Base-by-base conservation (phyloP, 345 rosid genomes). In the Hibiscus mutabilis region DNA sequence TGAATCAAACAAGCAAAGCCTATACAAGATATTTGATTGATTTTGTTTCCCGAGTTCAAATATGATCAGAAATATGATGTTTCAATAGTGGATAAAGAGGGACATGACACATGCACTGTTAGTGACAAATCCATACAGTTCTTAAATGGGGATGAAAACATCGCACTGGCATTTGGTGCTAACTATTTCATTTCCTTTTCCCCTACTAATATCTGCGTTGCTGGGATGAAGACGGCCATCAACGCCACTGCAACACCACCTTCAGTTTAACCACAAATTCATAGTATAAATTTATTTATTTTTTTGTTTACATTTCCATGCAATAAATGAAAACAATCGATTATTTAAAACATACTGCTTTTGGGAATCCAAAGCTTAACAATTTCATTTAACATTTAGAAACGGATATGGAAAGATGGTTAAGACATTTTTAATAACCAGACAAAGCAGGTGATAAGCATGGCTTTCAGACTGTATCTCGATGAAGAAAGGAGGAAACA, bases 221-320 rank as follows among this genome's bases (percentile, higher is more conserved):
- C 3, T 18, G 61, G 64, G 1, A 0, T 70, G 73, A 56, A 56
- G 64, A 37, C 37, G 73, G 64, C 64, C 64, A 56, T 56, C 51
- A 13, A 70, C 11, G 73, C 73, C 37, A 70, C 63, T 2, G 53
- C 19, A 0, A 65, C 60, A 4, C 65, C 63, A 0, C 49, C 63
- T 0, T 4, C 53, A 40, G 11, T 40, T 40, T 40, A 40, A 35
- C 8, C 6, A 35, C 8, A 35, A 35, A 33, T 33, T 0, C 6
- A 33, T n/a, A n/a, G n/a, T 33, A 33, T 0, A 33, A 33, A 25
- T 25, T 25, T 25, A 2, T 25, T 1, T 25, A 2, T 25, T 25
- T 25, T 25, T 25, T 25, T 25, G 27, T 25, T 25, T 25, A 25
- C 27, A 25, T 25, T 25, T 25, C 2, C 27, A 25, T 25, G 27